Conservation (phyloP, 192 early-diverging fungal species). For the Anaeromyces robustus region DNA sequence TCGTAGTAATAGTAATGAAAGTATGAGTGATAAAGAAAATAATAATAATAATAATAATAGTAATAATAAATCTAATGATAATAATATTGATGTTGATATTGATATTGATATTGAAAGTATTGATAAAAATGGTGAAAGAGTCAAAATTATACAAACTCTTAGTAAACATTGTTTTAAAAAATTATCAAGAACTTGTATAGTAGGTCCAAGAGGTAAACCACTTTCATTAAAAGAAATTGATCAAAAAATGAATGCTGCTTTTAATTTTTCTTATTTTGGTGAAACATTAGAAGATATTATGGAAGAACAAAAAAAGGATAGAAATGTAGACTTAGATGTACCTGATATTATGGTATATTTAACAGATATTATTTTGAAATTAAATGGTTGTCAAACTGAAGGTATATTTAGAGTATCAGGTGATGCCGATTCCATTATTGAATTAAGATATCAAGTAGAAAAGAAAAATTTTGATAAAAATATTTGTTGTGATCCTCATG, state of each 20-base stretch:
- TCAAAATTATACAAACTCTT: background rate
- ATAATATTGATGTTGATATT: no score
- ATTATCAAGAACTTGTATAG: constrained; percentile 50
- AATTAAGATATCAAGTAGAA: constrained; percentile 15
- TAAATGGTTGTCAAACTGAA: constrained; percentile 66
- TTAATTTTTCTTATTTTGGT: constrained; percentile 74
- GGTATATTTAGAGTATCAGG: constrained; percentile 95
- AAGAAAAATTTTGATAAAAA: constrained; percentile 52
- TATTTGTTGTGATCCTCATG: constrained; percentile 59
- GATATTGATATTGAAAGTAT: background rate
- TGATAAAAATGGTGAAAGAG: background rate
- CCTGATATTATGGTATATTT: constrained; percentile 74
- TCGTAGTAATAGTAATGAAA: no score
- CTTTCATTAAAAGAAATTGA: constrained; percentile 52
- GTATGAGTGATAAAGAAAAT: no score
- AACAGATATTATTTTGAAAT: constrained; percentile 45
- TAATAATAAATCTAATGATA: no score
- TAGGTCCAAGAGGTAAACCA: constrained; percentile 65
- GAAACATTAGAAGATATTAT: constrained; percentile 77
- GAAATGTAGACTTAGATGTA: constrained; percentile 20
- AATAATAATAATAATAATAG: no score
- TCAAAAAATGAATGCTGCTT: constrained; percentile 59
- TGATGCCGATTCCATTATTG: constrained; percentile 70
- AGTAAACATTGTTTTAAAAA: constrained; percentile 19
- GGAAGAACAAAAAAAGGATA: constrained; percentile 18